Evolutionary conservation across 805 yeast species (phyloP).

Genomic region (Dipodascus geniculatus): DNA sequence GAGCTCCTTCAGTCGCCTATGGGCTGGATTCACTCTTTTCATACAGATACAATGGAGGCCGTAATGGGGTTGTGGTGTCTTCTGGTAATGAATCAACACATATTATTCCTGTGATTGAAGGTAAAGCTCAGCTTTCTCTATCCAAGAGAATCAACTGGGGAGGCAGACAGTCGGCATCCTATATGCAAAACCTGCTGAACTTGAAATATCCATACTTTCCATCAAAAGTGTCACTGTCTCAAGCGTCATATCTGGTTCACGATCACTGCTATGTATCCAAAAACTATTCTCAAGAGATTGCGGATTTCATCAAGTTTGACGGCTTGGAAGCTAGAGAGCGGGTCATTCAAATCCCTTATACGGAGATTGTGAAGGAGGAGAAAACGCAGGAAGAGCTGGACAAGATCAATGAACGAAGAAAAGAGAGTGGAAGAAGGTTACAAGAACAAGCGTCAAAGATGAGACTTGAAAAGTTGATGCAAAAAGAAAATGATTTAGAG

Average conservation of each 20-base stretch:
- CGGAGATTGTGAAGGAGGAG: conserved; percentile 45
- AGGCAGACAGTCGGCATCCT: conserved; percentile 61
- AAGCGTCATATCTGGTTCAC: conserved; percentile 55
- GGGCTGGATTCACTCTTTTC: conserved; percentile 82
- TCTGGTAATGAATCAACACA: conserved; percentile 76
- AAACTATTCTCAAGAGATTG: conserved; percentile 55
- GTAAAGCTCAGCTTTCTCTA: conserved; percentile 50
- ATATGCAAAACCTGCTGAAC: conserved; percentile 47
- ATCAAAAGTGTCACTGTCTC: conserved; percentile 47
- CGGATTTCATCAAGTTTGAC: conserved; percentile 44
- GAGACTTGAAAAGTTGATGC: conserved; percentile 65
- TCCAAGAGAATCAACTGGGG: conserved; percentile 88
- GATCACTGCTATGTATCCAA: conserved; percentile 70
- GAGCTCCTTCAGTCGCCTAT: conserved; percentile 58
- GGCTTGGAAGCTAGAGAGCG: conserved; percentile 58
- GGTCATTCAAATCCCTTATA: conserved; percentile 72
- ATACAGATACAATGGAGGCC: conserved; percentile 48
- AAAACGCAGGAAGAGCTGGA: conserved; percentile 77
- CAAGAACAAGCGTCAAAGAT: conserved; percentile 89
- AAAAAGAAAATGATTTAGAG: conserved; percentile 68
- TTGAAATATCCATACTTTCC: conserved; percentile 93
- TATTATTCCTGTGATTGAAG: conserved; percentile 70
- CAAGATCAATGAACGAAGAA: conserved; percentile 63
- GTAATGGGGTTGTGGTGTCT: conserved; percentile 62
- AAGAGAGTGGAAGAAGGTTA: conserved; percentile 75